A percentile compares a stretch with the other conserved stretches of the same genome.
Evolutionary conservation across 2,329 filamentous ascomycete genomes (phyloP).

Genomic region (Aspergillus melleus): DNA sequence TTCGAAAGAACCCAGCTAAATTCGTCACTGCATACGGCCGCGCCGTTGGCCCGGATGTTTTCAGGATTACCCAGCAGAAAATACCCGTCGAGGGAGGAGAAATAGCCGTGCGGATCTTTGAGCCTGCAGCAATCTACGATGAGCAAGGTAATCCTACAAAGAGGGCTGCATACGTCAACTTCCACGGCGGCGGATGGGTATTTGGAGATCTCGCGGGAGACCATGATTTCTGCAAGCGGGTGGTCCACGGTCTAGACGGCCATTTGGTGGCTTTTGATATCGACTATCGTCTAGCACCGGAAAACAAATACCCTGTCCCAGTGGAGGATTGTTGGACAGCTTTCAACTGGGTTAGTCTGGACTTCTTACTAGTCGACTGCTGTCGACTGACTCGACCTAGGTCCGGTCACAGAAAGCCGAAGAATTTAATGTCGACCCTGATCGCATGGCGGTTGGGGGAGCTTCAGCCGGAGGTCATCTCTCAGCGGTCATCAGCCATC

Average conservation of each 20-base stretch:
- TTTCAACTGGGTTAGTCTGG: slow-evolving; percentile 39
- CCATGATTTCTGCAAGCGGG: slow-evolving; percentile 43
- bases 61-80: slow-evolving; percentile 42
- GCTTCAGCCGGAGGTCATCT: slow-evolving; percentile 43
- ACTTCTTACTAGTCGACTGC: background rate
- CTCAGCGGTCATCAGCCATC: slow-evolving; percentile 38
- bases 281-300: slow-evolving; percentile 45
- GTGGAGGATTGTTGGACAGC: slow-evolving; percentile 43
- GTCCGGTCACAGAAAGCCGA: slow-evolving; percentile 32
- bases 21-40: slow-evolving; percentile 43
- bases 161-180: slow-evolving; percentile 44
- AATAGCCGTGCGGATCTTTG: slow-evolving; percentile 44
- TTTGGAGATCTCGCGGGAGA: slow-evolving; percentile 42
- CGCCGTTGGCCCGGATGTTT: slow-evolving; percentile 35
- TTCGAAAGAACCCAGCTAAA: slow-evolving; percentile 40
- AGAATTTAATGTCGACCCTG: slow-evolving; percentile 37
- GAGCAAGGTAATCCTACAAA: slow-evolving; percentile 27
- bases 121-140: slow-evolving; percentile 30
- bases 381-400: slow-evolving; percentile 19
- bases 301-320: slow-evolving; percentile 39
- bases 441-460: slow-evolving; percentile 40
- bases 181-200: slow-evolving; percentile 46
- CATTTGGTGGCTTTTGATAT: slow-evolving; percentile 46
- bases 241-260: slow-evolving; percentile 40
- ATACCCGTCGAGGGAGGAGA: slow-evolving; percentile 41